Evolutionary conservation across 1,284 basidiomycete species (phyloP), one percentile per base, ranked within the genome.

Genomic region (Mrakiaceae sp.): DNA sequence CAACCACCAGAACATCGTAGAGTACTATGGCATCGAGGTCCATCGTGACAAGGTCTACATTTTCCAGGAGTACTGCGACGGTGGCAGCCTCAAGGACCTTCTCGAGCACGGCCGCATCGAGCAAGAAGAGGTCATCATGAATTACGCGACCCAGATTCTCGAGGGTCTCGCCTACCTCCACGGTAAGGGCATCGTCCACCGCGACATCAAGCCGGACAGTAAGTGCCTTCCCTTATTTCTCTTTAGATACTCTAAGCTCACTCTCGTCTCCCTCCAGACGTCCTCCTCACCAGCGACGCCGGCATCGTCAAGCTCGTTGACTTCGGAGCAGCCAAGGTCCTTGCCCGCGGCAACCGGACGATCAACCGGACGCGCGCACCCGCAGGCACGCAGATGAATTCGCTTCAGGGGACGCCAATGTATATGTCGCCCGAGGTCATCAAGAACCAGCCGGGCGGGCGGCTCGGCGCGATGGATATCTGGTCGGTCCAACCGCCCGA

Each of bases 381-480:
- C 64, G 72, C 62, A 42, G 71, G 66, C 61, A 70, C 66, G 72
- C 71, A 27, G 40, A 89, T 88, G 75, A 89, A 89, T 76, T 90
- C 88, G 72, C 79, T 97, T 47, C 97, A 95, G 2, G 96, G 96
- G 11, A 99, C 96, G 16, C 96, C 96, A 0, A 98, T 98, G 95
- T 99, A 98, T 78, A 97, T 99, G 90, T 95, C 92, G 9, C 96
- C 96, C 1, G 96, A 99, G 74, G 87, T 98, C 59, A 98, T 99
- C 80, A 93, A 97, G 77, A 92, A 87, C 71, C 85, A 81, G 70
- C 66, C 71, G 0, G 84, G 87, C 14, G 90, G 91, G 44, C 82
- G 87, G 63, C 85, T 90, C 67, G 95, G 95, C n/a, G 93, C 96
- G 3, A 96, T 97, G 85, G 96, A 99, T 74, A 87, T 99, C 56